Base-by-base conservation (phyloP, 306 rosid species). In the Spatholobus suberectus region DNA sequence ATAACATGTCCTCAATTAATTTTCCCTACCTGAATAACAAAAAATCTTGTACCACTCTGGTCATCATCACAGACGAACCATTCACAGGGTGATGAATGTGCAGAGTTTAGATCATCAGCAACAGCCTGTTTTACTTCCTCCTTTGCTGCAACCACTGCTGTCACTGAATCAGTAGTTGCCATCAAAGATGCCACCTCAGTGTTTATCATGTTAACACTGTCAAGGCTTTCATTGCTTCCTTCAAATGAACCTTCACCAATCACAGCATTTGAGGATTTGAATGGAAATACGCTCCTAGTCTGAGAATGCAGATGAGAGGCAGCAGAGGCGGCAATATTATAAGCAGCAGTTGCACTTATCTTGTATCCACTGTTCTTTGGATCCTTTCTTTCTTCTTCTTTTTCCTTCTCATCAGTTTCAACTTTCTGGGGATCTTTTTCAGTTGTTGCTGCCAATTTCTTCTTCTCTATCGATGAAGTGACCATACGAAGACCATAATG, bases 111-210 rank as follows among this genome's bases (percentile, higher is more conserved):
- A 85, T 91, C 90, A 72, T 96, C 99, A 14, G 99, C 98, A 72
- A 96, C 98, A 44, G 98, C 99, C 89, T 96, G 99, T 81, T 96
- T 96, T 73, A 92, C 98, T 87, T 96, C 98, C 85, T 96, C 98
- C 90, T 92, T 87, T 49, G 99, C 99, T 57, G 99, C 99, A 85
- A 93, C 97, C 38, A 93, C 99, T 12, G 98, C 93, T 7, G 98
- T 96, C 79, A 96, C 94, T 1, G 99, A 93, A 80, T 96, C 96
- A 0, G 94, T 92, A 63, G 98, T 93, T 27, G 96, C 99, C 94
- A 87, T 91, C 75, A 94, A 84, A 85, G 98, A 94, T 76, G 89
- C 94, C 82, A 92, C 82, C 29, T 93, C 99, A 23, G 90, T 61
- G 83, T 90, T 85, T 67, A 81, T 70, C 90, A 81, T 82, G 83